Evolutionary conservation across 768 basidiomycete species (phyloP).

Genomic region (Macrolepiota albuminosa): DNA sequence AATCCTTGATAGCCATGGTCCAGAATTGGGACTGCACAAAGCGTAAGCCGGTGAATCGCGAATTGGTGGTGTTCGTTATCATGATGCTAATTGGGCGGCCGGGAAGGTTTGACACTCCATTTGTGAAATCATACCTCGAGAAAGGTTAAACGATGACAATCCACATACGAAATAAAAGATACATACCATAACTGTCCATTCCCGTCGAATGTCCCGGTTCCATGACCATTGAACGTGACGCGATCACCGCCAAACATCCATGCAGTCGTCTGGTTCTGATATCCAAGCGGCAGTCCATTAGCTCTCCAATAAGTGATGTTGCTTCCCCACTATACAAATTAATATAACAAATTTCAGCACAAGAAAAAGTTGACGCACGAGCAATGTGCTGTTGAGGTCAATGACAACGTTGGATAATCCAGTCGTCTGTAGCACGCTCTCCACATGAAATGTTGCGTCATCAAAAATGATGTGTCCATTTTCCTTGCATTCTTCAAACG

Average conservation of each 20-base stretch:
- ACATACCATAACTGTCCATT: slow-evolving; percentile 36
- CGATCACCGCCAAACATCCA: slow-evolving; percentile 32
- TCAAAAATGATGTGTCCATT: slow-evolving; percentile 22
- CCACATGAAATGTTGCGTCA: slow-evolving; percentile 29
- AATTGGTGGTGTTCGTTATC: slow-evolving; percentile 31
- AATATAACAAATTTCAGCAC: not conserved
- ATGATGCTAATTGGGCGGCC: slow-evolving; percentile 33
- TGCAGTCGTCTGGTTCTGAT: slow-evolving; percentile 31
- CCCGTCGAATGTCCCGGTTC: slow-evolving; percentile 33
- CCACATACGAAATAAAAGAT: not conserved
- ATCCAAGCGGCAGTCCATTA: slow-evolving; percentile 27
- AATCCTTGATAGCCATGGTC: slow-evolving; percentile 32
- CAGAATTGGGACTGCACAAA: slow-evolving; percentile 39
- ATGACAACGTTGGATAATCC: slow-evolving; percentile 26
- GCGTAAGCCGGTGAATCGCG: slow-evolving; percentile 28
- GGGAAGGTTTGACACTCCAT: slow-evolving; percentile 31
- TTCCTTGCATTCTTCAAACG: slow-evolving; percentile 13
- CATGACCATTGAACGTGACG: slow-evolving; percentile 25
- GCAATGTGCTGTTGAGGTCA: slow-evolving; percentile 29
- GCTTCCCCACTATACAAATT: slow-evolving; percentile 21
- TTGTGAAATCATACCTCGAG: slow-evolving; percentile 29
- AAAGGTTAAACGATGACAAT: not conserved
- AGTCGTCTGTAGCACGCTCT: slow-evolving; percentile 27
- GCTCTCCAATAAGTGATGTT: slow-evolving; percentile 35
- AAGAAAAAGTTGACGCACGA: slow-evolving; percentile 19